phyloP scores from a whole-genome alignment of 257 asterid species.

The Fraxinus anomala region DNA sequence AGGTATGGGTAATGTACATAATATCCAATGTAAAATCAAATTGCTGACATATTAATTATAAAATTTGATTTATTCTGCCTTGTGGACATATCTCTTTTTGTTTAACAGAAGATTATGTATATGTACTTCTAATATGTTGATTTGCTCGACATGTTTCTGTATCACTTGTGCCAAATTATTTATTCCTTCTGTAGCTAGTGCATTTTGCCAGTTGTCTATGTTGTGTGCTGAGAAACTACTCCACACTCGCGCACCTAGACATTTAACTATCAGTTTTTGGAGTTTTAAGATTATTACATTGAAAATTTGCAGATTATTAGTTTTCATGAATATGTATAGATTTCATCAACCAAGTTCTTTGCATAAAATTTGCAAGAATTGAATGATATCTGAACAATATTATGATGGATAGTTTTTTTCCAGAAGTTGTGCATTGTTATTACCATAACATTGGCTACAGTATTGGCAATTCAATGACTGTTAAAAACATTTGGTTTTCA shows the following conservation, averaged over 20 bases:
- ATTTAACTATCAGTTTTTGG: background rate
- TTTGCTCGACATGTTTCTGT: background rate
- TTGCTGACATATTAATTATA: conserved; percentile 12
- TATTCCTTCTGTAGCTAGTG: background rate
- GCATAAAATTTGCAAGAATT: background rate
- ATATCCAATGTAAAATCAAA: conserved; percentile 15
- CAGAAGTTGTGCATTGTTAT: background rate
- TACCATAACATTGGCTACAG: background rate
- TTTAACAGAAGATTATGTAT: conserved; percentile 7
- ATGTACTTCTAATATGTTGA: background rate
- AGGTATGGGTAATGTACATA: conserved; percentile 46
- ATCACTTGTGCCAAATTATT: background rate
- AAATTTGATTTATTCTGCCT: background rate
- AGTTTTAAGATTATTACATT: background rate
- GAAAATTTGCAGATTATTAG: background rate
- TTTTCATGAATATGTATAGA: background rate
- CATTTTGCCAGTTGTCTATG: conserved; percentile 1
- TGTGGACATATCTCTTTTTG: background rate
- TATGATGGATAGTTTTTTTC: conserved; percentile 3
- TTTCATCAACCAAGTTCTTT: conserved; percentile 18
- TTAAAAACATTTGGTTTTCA: background rate
- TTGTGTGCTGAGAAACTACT: conserved; percentile 6
- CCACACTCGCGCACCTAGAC: conserved; percentile 4
- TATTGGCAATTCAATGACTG: conserved; percentile 12
- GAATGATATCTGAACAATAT: background rate